Base-by-base conservation (phyloP, 768 basidiomycete genomes). In the Rhizopogon vesiculosus region DNA sequence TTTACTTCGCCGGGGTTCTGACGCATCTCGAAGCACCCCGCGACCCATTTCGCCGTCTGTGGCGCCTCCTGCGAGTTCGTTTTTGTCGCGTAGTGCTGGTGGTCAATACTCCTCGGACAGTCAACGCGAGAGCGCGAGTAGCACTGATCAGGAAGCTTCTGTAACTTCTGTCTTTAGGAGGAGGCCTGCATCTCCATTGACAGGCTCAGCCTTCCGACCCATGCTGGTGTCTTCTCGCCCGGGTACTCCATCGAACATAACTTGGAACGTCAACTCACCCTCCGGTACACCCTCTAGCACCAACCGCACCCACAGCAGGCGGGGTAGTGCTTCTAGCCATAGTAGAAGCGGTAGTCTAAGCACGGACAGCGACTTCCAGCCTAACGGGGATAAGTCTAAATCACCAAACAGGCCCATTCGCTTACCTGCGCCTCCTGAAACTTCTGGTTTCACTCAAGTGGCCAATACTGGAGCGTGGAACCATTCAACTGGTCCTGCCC, bases 101-200 rank as follows among this genome's bases (percentile, higher is more conserved):
- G 87, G 89, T 18, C 80, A 84, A 29, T 80, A 76, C 61, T 85
- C 87, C 5, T 85, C 88, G 33, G 85, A 86, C 42, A 67, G 62
- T 22, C 64, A 69, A 66, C 71, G 60, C 66, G 76, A 62, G 66
- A 77, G 61, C 38, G 56, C 60, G 42, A 72, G 66, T 56, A 63
- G 68, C 53, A 68, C 69, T 57, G 62, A 69, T 65, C 61, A 72
- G 57, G 82, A 85, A 28, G 73, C 64, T 54, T 67, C 77, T 15
- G 66, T 66, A n/a, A 77, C 76, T 55, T 82, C 85, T 29, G 68
- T 80, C 53, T 73, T 81, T 38, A 73, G 85, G 60, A 81, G 85
- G 35, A 77, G 87, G 51, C 87, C 89, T 48, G 78, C 79, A n/a
- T 91, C 89, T 38, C 89, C 90, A 5, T 76, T 89, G 38, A 80